A percentile compares a stretch with the other conserved stretches of the same genome.
Conservation (phyloP, 2,329 filamentous ascomycete species). For the Alternaria dauci region DNA sequence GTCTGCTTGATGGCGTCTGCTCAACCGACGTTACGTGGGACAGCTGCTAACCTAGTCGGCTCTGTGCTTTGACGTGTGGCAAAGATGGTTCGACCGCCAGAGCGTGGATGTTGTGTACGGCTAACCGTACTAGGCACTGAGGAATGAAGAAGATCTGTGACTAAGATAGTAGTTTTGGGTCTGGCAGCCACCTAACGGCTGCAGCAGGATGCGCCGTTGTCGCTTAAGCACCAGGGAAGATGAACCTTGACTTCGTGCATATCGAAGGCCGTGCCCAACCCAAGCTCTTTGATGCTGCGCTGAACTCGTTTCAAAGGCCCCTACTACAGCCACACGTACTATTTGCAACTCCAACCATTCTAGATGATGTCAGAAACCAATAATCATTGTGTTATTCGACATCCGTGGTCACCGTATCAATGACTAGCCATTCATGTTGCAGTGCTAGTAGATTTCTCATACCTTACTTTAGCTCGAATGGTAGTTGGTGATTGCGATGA, state of each 20-base stretch:
- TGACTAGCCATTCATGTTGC: not conserved
- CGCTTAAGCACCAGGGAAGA: not conserved
- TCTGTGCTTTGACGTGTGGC: conserved; percentile 8
- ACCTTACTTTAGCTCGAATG: not conserved
- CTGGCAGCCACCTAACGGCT: conserved; percentile 3
- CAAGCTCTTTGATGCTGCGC: conserved; percentile 28
- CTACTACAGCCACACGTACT: conserved; percentile 12
- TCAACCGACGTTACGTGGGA: conserved; percentile 8
- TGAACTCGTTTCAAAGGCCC: conserved; percentile 22
- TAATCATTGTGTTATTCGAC: not conserved
- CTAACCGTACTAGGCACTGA: conserved; percentile 3
- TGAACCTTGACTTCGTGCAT: conserved; percentile 11
- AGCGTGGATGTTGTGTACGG: conserved; percentile 6
- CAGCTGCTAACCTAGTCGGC: not conserved
- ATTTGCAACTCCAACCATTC: conserved; percentile 9
- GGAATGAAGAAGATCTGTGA: conserved; percentile 13
- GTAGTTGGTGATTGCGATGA: not conserved
- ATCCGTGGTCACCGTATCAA: not conserved
- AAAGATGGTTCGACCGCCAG: conserved; percentile 1
- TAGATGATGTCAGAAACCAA: not conserved
- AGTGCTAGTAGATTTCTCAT: not conserved
- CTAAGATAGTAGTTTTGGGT: conserved; percentile 20
- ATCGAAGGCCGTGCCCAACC: conserved; percentile 16
- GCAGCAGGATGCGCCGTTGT: conserved; percentile 12
- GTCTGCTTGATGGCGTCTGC: not conserved